Conservation (phyloP, 306 rosid genomes). For the Acacia crassicarpa region DNA sequence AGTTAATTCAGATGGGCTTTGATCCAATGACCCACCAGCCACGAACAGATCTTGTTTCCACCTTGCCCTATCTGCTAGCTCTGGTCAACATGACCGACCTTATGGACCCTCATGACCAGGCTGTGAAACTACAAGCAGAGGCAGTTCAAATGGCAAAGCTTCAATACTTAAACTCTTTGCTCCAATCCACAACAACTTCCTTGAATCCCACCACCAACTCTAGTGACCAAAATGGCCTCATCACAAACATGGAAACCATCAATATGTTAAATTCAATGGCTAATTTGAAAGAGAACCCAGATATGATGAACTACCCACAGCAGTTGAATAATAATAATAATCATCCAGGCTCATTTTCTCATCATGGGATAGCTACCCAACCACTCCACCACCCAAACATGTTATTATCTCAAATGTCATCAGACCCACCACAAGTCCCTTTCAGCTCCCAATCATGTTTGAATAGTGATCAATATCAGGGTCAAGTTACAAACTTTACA, state of each 20-base stretch:
- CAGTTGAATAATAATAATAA: conserved; percentile 12
- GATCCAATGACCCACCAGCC: conserved; percentile 96
- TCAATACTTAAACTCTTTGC: conserved; percentile 54
- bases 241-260: conserved; percentile 40
- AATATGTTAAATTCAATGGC: conserved; percentile 43
- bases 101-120: conserved; percentile 38
- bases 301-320: conserved; percentile 32
- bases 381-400: conserved; percentile 69
- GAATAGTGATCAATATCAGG: conserved; percentile 40
- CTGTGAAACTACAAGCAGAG: conserved; percentile 51
- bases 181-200: conserved; percentile 50
- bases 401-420: conserved; percentile 35
- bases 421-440: conserved; percentile 61
- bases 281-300: conserved; percentile 35
- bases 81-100: conserved; percentile 63
- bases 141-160: conserved; percentile 56
- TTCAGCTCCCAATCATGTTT: conserved; percentile 61
- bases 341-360: conserved; percentile 43
- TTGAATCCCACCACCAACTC: conserved; percentile 24
- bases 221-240: conserved; percentile 40
- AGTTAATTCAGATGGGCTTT: conserved; percentile 86
- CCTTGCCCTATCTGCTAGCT: conserved; percentile 62
- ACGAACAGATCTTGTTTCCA: conserved; percentile 70
- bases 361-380: conserved; percentile 46
- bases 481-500: conserved; percentile 50